A percentile compares a stretch with the other conserved stretches of the same genome.
Conservation (phyloP, 2,329 filamentous ascomycete genomes). For the Trichophyton mentagrophytes region DNA sequence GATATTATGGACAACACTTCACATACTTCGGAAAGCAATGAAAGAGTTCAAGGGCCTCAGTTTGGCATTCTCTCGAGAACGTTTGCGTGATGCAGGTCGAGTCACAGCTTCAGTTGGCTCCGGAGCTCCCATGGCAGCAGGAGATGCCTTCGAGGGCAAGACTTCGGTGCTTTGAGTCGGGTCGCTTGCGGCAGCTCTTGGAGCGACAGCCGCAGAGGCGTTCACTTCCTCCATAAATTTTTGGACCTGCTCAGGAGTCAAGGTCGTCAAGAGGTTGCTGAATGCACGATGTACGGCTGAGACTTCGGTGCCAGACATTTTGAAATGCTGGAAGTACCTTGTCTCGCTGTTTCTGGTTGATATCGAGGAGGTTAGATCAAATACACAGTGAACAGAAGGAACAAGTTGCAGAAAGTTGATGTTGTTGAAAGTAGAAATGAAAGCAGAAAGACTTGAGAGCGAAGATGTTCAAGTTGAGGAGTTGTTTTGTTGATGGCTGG, state of each 20-base stretch:
- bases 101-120: constrained; percentile 2
- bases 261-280: constrained; percentile 18
- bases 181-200: constrained; percentile 1
- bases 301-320: constrained; percentile 13
- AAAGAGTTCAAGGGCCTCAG: constrained; percentile 26
- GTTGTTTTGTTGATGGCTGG: background rate
- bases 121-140: background rate
- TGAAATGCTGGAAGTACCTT: background rate
- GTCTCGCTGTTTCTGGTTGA: background rate
- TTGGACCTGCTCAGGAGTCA: constrained; percentile 17
- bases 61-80: constrained; percentile 14
- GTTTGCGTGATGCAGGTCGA: constrained; percentile 13
- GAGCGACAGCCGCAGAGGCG: constrained; percentile 5
- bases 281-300: constrained; percentile 18
- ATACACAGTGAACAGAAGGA: background rate
- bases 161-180: constrained; percentile 2
- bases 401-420: background rate
- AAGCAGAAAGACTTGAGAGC: background rate
- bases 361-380: background rate
- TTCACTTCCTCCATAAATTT: constrained; percentile 13
- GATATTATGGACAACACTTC: background rate
- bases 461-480: background rate
- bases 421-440: background rate
- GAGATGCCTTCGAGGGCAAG: background rate
- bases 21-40: constrained; percentile 27